Evolutionary conservation across 306 rosid genomes (phyloP), one percentile per base, ranked within the genome.

Genomic region (Vicia faba): DNA sequence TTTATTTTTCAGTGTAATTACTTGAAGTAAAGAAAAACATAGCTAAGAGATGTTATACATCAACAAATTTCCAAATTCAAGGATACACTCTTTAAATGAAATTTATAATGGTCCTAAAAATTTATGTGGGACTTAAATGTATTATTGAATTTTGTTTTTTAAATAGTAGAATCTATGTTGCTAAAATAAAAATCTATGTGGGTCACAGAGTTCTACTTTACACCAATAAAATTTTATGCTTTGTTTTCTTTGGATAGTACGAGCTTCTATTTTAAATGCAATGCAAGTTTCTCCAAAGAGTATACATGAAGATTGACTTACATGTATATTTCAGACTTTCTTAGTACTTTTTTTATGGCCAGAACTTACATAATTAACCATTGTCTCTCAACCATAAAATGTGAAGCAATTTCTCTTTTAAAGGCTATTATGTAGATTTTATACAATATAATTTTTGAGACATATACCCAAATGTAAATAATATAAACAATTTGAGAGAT

Each of bases 181-280:
- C 55, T 49, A 49, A 49, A 49, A 49, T 33, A 7, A 15, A 49
- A 49, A 49, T 49, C 59, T 11, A 53, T 20, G 33, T 53, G 59
- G 59, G 59, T 53, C 59, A 53, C 33, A 20, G 25, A 53, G 23
- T 53, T 11, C 23, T 23, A 23, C 59, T 53, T 53, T 46, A 46
- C 11, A 46, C 23, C 48, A 13, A 43, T 12, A 43, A 43, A 43
- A 43, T 43, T 43, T 41, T 18, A 49, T 49, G 26, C 55, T 49
- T 49, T 49, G 55, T 49, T 49, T 49, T 9, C 11, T 49, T 18
- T 49, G 55, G 55, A 49, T 49, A 49, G 55, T 49, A 49, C 55
- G 28, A 12, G 18, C 25, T 18, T 49, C 12, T 49, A 49, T 49
- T 49, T 18, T 18, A 18, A 3, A 48, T 48, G 55, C 10, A 18